Conservation (phyloP, 2,329 filamentous ascomycete genomes). For the Periconia sp. region DNA sequence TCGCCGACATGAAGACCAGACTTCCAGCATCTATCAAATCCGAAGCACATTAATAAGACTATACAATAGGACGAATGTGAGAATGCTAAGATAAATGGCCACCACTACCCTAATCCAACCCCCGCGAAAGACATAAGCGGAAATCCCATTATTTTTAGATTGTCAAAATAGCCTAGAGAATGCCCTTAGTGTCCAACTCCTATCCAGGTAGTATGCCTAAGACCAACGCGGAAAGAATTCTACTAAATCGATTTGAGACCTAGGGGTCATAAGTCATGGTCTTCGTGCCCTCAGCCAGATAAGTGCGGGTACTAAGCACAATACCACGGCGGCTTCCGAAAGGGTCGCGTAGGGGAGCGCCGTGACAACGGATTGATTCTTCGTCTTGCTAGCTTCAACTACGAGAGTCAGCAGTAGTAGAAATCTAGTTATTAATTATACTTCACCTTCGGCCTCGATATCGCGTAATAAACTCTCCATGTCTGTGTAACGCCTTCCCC, state of each 20-base stretch:
- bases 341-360: background rate
- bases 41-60: background rate
- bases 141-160: background rate
- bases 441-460: constrained; percentile 9
- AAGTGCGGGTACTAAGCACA: constrained; percentile 3
- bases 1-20: background rate
- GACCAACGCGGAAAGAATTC: background rate
- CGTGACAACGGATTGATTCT: constrained; percentile 1
- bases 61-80: background rate
- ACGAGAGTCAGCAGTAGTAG: constrained; percentile 4
- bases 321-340: constrained; percentile 3
- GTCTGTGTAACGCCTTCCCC: constrained; percentile 2
- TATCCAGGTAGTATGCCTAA: background rate
- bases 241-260: constrained; percentile 1
- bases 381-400: constrained; percentile 3
- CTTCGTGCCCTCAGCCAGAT: background rate
- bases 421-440: constrained; percentile 8
- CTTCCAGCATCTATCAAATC: background rate
- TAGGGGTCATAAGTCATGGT: background rate
- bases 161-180: background rate
- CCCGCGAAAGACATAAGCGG: background rate
- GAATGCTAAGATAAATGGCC: background rate
- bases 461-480: constrained; percentile 9
- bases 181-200: background rate
- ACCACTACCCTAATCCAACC: background rate